Conservation (phyloP, 306 rosid genomes). For the Cucumis sativus region Cucumber_9930_V3 NC_026660.2:11968501-11969000, state of each 20-base stretch:
- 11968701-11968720: slow-evolving; percentile 59
- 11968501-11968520: background rate
- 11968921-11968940: slow-evolving; percentile 58
- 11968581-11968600: background rate
- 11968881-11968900: background rate
- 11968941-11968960: slow-evolving; percentile 46
- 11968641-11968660: slow-evolving; percentile 46
- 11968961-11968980: slow-evolving; percentile 57
- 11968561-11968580: background rate
- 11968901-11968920: slow-evolving; percentile 37
- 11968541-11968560: background rate
- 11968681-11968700: slow-evolving; percentile 44
- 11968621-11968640: background rate
- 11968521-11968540: background rate
- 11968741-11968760: slow-evolving; percentile 51
- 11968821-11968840: background rate
- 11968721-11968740: slow-evolving; percentile 59
- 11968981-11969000: slow-evolving; percentile 37
- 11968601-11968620: background rate
- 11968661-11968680: slow-evolving; percentile 51
- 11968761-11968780: slow-evolving; percentile 54
- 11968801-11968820: background rate
- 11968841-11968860: background rate
- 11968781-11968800: slow-evolving; percentile 53
- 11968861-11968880: background rate